Base-by-base conservation (phyloP, 805 yeast species). In the Starmera pachycereana region DNA sequence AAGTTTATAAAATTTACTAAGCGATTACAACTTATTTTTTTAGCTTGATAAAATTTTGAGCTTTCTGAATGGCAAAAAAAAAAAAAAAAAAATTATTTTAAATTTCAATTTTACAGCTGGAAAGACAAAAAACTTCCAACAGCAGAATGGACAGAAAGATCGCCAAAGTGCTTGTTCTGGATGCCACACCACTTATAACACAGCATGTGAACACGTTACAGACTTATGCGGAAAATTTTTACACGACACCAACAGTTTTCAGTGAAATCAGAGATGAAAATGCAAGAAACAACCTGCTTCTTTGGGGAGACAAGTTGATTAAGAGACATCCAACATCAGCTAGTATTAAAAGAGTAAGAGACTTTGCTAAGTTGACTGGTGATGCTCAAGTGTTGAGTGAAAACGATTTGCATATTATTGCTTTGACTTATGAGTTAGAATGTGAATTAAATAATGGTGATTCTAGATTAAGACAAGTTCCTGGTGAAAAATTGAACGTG, bases 121-220 rank as follows among this genome's bases (percentile, higher is more conserved):
- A 22, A 22, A 8, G 27, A 22, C 9, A 22, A 5, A 22, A 5
- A 22, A 8, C 27, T 3, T 22, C 5, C 18, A 16, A 16, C 18
- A 16, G 27, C 7, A 22, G 27, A 22, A 22, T 22, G 27, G 27
- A 22, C 27, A 22, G 27, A 22, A 22, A 22, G 27, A 22, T 22
- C 29, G 57, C 50, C 9, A 44, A 46, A n/a, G 39, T 51, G 1
- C 66, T 94, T 41, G 84, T 86, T 29, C 69, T 92, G 48, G 98
- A 92, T 71, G 97, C 98, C 4, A 92, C 96, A 38, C 98, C 98
- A 6, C 65, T 92, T 49, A 83, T 92, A 50, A 82, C 95, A 2
- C 94, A 86, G 52, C 71, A 92, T 6, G 85, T 84, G 11, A 71
- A 88, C 3, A 73, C 79, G 16, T 66, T 92, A 35, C 78, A 79